Conservation (phyloP, 306 rosid genomes). For the Argentina anserina region DNA sequence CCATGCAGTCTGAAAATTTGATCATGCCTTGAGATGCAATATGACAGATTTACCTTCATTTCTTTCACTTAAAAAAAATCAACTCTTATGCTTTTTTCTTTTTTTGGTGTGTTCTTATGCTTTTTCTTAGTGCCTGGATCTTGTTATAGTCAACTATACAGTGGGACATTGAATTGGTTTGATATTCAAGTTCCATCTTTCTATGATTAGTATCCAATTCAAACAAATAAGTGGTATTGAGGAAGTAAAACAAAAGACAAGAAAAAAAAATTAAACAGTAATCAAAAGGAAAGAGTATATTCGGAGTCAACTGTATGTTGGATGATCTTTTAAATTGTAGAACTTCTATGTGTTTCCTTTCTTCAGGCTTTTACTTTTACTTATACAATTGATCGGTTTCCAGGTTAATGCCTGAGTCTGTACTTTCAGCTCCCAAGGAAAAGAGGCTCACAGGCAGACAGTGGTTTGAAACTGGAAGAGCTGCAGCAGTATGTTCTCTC, state of each 20-base stretch:
- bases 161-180: neutral
- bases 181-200: neutral
- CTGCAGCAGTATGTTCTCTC: slow-evolving; percentile 42
- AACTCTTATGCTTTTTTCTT: no score
- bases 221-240: neutral
- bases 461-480: slow-evolving; percentile 97
- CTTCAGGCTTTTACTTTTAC: neutral
- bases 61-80: neutral
- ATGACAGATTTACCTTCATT: neutral
- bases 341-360: neutral
- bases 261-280: neutral
- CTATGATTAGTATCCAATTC: neutral
- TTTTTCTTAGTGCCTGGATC: neutral
- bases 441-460: slow-evolving; percentile 91
- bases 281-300: neutral
- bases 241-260: neutral
- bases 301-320: neutral
- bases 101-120: neutral
- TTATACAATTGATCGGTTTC: slow-evolving; percentile 19
- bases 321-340: neutral
- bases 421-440: slow-evolving; percentile 80
- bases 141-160: neutral
- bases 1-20: neutral
- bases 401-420: slow-evolving; percentile 98
- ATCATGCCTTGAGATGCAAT: neutral